phyloP scores from a whole-genome alignment of 2,329 filamentous ascomycete genomes.

The Rhynchosporium graminicola region DNA sequence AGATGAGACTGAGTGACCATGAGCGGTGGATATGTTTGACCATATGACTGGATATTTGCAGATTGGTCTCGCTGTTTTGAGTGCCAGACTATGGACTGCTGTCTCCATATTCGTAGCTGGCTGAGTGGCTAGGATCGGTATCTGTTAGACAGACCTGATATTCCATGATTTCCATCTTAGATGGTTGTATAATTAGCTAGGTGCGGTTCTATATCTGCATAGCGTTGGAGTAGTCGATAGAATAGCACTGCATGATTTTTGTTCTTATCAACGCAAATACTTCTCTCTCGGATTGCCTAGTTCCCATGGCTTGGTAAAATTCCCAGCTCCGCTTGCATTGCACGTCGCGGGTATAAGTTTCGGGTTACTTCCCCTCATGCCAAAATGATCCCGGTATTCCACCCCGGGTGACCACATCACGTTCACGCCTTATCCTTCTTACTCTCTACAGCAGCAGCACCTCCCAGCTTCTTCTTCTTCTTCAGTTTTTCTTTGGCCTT shows the following conservation, averaged over 20 bases:
- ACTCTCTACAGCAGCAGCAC: conserved; percentile 27
- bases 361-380: not conserved
- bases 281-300: not conserved
- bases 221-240: conserved; percentile 9
- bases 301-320: not conserved
- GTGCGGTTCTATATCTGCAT: conserved; percentile 2
- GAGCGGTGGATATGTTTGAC: not conserved
- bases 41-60: conserved; percentile 4
- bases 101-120: conserved; percentile 7
- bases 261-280: not conserved
- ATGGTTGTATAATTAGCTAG: conserved; percentile 12
- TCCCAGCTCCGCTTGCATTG: not conserved
- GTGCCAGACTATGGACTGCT: conserved; percentile 10
- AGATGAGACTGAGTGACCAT: not conserved
- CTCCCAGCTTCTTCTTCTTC: conserved; percentile 58
- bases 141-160: conserved; percentile 4
- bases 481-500: conserved; percentile 79
- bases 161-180: conserved; percentile 2
- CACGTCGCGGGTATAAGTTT: not conserved
- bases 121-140: conserved; percentile 4
- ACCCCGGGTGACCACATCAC: not conserved
- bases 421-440: conserved; percentile 30
- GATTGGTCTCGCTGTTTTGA: conserved; percentile 10
- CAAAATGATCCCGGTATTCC: not conserved
- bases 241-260: conserved; percentile 6